Conservation (phyloP, 1,284 basidiomycete genomes). For the Cutaneotrichosporon curvatum region DNA sequence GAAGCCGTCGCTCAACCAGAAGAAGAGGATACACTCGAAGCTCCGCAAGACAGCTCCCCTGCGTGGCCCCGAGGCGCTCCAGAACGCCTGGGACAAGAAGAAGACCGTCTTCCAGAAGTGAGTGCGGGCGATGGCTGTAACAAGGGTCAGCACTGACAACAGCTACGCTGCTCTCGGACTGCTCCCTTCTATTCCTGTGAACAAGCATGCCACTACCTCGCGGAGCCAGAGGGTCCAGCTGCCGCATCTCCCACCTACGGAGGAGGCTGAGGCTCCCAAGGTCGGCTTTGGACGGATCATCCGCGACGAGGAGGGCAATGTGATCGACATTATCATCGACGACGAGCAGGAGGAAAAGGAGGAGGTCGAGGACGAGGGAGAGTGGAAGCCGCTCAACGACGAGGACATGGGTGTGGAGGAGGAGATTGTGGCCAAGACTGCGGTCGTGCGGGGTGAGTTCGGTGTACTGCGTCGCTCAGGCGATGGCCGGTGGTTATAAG, state of each 20-base stretch:
- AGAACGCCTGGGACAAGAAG: constrained; percentile 77
- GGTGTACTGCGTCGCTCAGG: neutral
- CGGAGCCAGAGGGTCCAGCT: constrained; percentile 32
- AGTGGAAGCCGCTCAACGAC: constrained; percentile 13
- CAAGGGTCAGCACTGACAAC: constrained; percentile 1
- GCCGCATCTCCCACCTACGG: constrained; percentile 52
- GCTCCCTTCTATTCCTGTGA: constrained; percentile 39
- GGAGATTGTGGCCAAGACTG: constrained; percentile 45
- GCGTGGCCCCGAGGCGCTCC: constrained; percentile 71
- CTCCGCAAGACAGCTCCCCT: constrained; percentile 67
- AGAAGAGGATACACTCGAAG: constrained; percentile 37
- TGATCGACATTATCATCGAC: constrained; percentile 66
- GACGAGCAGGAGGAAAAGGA: constrained; percentile 51
- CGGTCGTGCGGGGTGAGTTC: constrained; percentile 44
- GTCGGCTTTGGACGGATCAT: constrained; percentile 77
- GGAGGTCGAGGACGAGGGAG: constrained; percentile 14
- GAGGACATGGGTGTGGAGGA: constrained; percentile 21
- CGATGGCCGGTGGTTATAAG: no score
- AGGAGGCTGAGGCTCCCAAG: constrained; percentile 45
- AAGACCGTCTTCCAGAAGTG: constrained; percentile 94
- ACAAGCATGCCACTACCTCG: constrained; percentile 18
- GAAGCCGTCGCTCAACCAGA: constrained; percentile 30
- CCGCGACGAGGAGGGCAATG: constrained; percentile 71
- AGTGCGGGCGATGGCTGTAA: constrained; percentile 31
- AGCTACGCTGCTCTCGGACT: constrained; percentile 46